These are phyloP conservation scores for Cladosporium sp. DNA, from an alignment of 2,329 filamentous ascomycete genomes.

Conservation along the genomic window DNA sequence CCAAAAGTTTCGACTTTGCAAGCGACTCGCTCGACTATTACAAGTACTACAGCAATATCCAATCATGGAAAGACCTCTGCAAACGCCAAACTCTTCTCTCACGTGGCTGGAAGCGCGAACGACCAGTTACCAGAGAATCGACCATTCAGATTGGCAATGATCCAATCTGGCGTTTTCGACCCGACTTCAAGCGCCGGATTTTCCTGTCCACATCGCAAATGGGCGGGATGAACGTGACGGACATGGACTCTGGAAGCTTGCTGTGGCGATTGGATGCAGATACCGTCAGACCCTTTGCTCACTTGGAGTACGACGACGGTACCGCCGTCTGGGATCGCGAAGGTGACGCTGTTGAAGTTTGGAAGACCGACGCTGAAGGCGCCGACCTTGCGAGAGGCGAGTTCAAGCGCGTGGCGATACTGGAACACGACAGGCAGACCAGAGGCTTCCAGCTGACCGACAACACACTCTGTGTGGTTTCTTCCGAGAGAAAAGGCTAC, in stretches of 20 bases:
- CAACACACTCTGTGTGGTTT: conserved; percentile 44
- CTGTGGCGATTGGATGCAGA: conserved; percentile 33
- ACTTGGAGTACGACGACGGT: conserved; percentile 46
- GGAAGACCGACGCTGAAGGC: conserved; percentile 35
- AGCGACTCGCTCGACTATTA: conserved; percentile 26
- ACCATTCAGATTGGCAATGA: conserved; percentile 39
- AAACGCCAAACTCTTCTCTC: conserved; percentile 37
- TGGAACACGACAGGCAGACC: conserved; percentile 42
- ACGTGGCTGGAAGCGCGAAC: conserved; percentile 35
- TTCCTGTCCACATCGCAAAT: conserved; percentile 43
- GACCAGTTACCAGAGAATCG: conserved; percentile 36
- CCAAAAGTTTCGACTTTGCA: conserved; percentile 32
- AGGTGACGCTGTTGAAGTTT: conserved; percentile 44
- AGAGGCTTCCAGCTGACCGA: conserved; percentile 45
- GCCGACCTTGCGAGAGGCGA: conserved; percentile 29
- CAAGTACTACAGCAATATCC: conserved; percentile 31
- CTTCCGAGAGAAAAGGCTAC: conserved; percentile 41
- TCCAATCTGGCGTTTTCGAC: conserved; percentile 44
- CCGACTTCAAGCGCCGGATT: conserved; percentile 45
- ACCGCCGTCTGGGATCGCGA: conserved; percentile 44
- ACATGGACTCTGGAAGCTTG: conserved; percentile 42
- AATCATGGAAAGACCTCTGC: conserved; percentile 44
- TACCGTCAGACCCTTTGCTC: conserved; percentile 40
- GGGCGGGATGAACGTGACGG: conserved; percentile 44
- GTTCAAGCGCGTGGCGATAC: conserved; percentile 38